A percentile compares a stretch with the other conserved stretches of the same genome.
These are phyloP conservation scores for Cucurbita ficifolia DNA, from an alignment of 306 rosid species.

Conservation along the genomic window DNA sequence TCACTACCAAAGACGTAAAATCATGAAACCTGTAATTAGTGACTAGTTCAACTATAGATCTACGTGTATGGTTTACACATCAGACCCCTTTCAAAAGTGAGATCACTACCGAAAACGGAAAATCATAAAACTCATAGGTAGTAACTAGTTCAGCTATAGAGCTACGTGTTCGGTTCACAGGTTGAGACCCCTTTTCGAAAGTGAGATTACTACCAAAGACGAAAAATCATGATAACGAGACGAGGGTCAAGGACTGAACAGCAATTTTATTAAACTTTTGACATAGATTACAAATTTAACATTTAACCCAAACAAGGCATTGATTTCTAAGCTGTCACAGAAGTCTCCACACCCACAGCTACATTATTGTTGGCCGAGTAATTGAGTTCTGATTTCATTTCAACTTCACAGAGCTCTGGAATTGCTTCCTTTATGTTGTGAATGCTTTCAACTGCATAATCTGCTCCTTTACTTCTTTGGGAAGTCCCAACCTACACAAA, in stretches of 20 bases:
- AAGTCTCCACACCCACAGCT: constrained; percentile 50
- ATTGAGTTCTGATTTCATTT: constrained; percentile 42
- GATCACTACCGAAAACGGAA: no score
- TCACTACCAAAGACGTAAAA: no score
- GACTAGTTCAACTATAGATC: no score
- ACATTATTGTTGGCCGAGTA: constrained; percentile 34
- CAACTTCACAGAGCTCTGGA: constrained; percentile 74
- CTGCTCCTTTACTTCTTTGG: constrained; percentile 80
- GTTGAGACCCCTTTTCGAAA: no score
- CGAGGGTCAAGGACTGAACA: background rate
- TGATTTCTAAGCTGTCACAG: constrained; percentile 49
- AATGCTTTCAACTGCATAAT: constrained; percentile 82
- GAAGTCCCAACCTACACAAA: constrained; percentile 54
- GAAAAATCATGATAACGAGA: no score
- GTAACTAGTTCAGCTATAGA: no score
- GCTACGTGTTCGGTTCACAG: no score
- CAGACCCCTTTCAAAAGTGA: no score
- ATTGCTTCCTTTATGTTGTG: constrained; percentile 88
- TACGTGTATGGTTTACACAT: no score
- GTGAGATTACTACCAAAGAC: no score
- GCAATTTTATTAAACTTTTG: background rate
- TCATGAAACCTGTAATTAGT: no score
- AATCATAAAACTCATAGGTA: no score
- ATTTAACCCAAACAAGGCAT: background rate
- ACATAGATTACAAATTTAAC: background rate